Evolutionary conservation across 768 basidiomycete genomes (phyloP), one percentile per base, ranked within the genome.

Genomic region (Mycena kentingensis): DNA sequence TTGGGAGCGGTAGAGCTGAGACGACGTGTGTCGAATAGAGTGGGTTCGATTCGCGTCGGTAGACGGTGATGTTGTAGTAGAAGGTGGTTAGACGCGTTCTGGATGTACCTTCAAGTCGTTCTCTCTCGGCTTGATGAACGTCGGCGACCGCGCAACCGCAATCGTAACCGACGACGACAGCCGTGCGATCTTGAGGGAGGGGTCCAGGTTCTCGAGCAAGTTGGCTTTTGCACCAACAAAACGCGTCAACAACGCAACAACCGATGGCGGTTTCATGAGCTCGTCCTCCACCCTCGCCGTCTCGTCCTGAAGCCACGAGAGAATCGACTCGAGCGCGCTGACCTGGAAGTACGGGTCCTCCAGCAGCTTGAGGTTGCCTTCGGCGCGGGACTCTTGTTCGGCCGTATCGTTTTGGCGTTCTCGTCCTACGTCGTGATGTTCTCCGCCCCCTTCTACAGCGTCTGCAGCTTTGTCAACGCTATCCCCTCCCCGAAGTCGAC

Each of bases 401-500:
- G 88, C 16, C 88, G 78, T 54, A 93, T 93, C 1, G 90, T 93
- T 61, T 83, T 84, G 1, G 85, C 84, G 53, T 90, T 90, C 50
- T 90, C 90, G 39, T 92, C 90, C 73, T 31, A 62, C 68, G 61
- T 39, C 2, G 72, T 77, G 15, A 84, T 83, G 50, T 84, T 88
- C 27, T 68, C 58, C 2, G 77, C 58, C 8, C 78, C 71, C 63
- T 84, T 85, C 53, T 88, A 85, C 49, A 90, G 66, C n/a, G 82
- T 86, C 73, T 88, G 88, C 26, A 95, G 68, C 68, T 94, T 96
- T 6, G 87, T 83, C 47, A 91, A 82, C 0, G 92, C 92, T 28
- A 94, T 93, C 1, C 88, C 93, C 59, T 92, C 93, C 65, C 94
- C 93, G 59, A 99, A 99, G 65, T 99, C 97, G 58, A 94, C 92